phyloP scores from a whole-genome alignment of 768 basidiomycete species.

The Termitomyces sp. region DNA sequence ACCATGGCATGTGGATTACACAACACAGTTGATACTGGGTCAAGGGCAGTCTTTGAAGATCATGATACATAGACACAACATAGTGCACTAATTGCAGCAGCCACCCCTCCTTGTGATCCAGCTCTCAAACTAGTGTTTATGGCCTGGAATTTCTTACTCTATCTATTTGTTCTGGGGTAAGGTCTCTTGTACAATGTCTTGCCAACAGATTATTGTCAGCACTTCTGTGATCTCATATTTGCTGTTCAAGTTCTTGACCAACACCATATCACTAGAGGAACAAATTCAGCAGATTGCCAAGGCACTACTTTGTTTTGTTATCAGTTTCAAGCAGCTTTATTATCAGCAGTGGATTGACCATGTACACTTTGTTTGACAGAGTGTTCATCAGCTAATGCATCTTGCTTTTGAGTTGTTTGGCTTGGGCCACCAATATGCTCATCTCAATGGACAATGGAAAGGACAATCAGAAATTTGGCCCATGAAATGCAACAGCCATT shows the following conservation, averaged over 20 bases:
- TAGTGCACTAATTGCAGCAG: slow-evolving; percentile 15
- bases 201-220: slow-evolving; percentile 15
- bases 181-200: slow-evolving; percentile 23
- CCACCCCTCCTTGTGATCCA: slow-evolving; percentile 33
- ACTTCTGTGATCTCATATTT: slow-evolving; percentile 26
- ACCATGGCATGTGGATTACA: slow-evolving; percentile 13
- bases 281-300: no score
- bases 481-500: background rate
- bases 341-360: slow-evolving; percentile 23
- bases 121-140: slow-evolving; percentile 30
- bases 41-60: slow-evolving; percentile 26
- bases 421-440: slow-evolving; percentile 20
- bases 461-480: slow-evolving; percentile 12
- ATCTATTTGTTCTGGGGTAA: slow-evolving; percentile 26
- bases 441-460: slow-evolving; percentile 32
- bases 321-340: slow-evolving; percentile 17
- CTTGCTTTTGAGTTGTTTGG: slow-evolving; percentile 18
- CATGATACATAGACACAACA: slow-evolving; percentile 29
- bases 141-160: slow-evolving; percentile 20
- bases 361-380: slow-evolving; percentile 31
- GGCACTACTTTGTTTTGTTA: no score
- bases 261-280: background rate
- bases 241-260: slow-evolving; percentile 23
- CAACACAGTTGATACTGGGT: slow-evolving; percentile 21
- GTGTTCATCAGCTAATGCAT: slow-evolving; percentile 29